A percentile compares a stretch with the other conserved stretches of the same genome.
phyloP scores from a whole-genome alignment of 805 yeast genomes.

The Ogataea trehaloabstinens region DNA sequence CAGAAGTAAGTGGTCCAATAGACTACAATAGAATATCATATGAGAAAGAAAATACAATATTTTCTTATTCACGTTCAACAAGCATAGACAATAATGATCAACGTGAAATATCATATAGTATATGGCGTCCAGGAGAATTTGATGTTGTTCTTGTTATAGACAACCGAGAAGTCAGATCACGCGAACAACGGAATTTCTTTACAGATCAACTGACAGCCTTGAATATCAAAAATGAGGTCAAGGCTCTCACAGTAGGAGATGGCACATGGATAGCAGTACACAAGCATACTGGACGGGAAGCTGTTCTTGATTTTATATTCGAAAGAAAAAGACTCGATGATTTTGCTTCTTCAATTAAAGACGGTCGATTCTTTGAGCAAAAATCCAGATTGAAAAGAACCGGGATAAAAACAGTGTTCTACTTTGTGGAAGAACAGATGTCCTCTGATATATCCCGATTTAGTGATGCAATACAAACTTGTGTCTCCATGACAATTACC shows the following conservation, averaged over 20 bases:
- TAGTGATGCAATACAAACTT: conserved; percentile 70
- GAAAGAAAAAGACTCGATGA: conserved; percentile 92
- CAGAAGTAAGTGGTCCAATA: background rate
- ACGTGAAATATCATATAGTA: conserved; percentile 33
- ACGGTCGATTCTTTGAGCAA: conserved; percentile 88
- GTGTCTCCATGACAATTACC: conserved; percentile 68
- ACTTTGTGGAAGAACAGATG: conserved; percentile 75
- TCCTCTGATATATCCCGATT: conserved; percentile 43
- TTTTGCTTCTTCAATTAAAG: conserved; percentile 74
- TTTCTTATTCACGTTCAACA: background rate
- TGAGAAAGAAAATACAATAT: background rate
- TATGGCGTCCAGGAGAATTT: conserved; percentile 64
- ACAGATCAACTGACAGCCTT: conserved; percentile 45
- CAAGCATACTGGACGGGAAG: conserved; percentile 53
- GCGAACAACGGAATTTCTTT: conserved; percentile 69
- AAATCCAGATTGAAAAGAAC: conserved; percentile 71
- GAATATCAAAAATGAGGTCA: conserved; percentile 50
- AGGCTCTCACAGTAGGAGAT: conserved; percentile 80
- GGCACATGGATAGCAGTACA: conserved; percentile 84
- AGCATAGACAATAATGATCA: conserved; percentile 3
- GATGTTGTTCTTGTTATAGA: conserved; percentile 67
- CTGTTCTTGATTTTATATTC: conserved; percentile 75
- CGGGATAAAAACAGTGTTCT: conserved; percentile 64
- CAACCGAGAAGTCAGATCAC: conserved; percentile 76
- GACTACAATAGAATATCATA: background rate